phyloP scores from a whole-genome alignment of 306 rosid genomes.

The Cucumis cinereus region DNA sequence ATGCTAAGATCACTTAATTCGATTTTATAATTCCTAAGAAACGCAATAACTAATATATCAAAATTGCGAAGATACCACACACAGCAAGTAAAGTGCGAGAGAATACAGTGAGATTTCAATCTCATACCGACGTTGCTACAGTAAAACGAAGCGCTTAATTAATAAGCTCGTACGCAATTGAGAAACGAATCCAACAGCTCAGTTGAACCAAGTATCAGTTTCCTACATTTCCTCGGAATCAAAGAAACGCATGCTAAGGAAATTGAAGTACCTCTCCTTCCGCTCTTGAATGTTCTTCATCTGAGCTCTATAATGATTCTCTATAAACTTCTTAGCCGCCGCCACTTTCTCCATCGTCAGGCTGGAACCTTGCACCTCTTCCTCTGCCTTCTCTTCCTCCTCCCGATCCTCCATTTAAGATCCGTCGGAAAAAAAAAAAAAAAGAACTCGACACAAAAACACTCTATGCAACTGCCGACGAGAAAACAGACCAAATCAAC shows the following conservation, averaged over 20 bases:
- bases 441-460: slow-evolving; percentile 2
- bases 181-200: not conserved
- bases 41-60: not conserved
- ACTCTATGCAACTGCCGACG: slow-evolving; percentile 21
- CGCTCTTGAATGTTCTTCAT: slow-evolving; percentile 65
- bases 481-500: slow-evolving; percentile 8
- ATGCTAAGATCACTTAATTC: not conserved
- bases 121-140: not conserved
- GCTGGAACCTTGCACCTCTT: slow-evolving; percentile 67
- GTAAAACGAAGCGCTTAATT: not conserved
- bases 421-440: not conserved
- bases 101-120: slow-evolving; percentile 2
- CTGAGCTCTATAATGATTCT: slow-evolving; percentile 75
- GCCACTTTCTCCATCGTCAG: slow-evolving; percentile 83
- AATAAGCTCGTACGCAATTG: not conserved
- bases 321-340: slow-evolving; percentile 82
- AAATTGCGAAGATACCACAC: not conserved
- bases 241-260: not conserved
- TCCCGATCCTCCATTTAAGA: slow-evolving; percentile 61
- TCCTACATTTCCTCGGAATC: not conserved
- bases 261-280: slow-evolving; percentile 50
- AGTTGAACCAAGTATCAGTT: not conserved
- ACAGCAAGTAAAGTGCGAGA: not conserved
- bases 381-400: slow-evolving; percentile 44
- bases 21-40: not conserved